These are phyloP conservation scores for Ottelia alismoides DNA, from an alignment of 106 monocot species.

Conservation along the genomic window DNA sequence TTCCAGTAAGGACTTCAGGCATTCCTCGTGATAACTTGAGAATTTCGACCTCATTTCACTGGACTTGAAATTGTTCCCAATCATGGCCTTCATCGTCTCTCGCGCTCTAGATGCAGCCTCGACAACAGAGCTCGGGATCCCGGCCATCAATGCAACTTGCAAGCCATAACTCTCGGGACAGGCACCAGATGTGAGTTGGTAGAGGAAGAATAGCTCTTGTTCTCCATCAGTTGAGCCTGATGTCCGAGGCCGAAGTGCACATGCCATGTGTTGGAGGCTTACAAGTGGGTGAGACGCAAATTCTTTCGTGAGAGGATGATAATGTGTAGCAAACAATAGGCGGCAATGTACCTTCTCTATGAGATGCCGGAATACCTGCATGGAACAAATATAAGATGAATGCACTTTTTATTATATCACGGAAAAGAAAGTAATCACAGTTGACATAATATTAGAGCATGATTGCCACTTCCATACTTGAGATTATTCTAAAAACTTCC, in stretches of 20 bases:
- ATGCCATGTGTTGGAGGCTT: conserved; percentile 87
- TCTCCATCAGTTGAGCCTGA: conserved; percentile 17
- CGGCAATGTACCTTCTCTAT: conserved; percentile 74
- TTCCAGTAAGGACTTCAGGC: conserved; percentile 40
- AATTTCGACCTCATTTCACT: conserved; percentile 60
- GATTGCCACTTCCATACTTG: too few species aligned
- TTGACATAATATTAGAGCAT: too few species aligned
- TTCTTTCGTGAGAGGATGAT: conserved; percentile 92
- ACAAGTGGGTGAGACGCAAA: conserved; percentile 77
- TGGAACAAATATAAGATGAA: background rate
- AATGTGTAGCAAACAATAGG: conserved; percentile 85
- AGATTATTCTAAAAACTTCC: too few species aligned
- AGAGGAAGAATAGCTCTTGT: conserved; percentile 61
- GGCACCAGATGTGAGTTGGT: conserved; percentile 55
- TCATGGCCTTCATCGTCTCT: conserved; percentile 36
- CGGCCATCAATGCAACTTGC: conserved; percentile 80
- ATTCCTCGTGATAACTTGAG: conserved; percentile 78
- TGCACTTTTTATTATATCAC: too few species aligned
- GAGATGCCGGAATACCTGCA: conserved; percentile 81
- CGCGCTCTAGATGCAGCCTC: conserved; percentile 47
- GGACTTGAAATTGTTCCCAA: conserved; percentile 46
- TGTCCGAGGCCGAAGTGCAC: conserved; percentile 33
- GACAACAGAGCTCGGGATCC: conserved; percentile 48
- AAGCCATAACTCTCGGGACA: conserved; percentile 91
- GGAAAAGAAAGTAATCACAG: too few species aligned